Conservation (phyloP, 1,284 basidiomycete species). For the Hypsizygus ulmarius region DNA sequence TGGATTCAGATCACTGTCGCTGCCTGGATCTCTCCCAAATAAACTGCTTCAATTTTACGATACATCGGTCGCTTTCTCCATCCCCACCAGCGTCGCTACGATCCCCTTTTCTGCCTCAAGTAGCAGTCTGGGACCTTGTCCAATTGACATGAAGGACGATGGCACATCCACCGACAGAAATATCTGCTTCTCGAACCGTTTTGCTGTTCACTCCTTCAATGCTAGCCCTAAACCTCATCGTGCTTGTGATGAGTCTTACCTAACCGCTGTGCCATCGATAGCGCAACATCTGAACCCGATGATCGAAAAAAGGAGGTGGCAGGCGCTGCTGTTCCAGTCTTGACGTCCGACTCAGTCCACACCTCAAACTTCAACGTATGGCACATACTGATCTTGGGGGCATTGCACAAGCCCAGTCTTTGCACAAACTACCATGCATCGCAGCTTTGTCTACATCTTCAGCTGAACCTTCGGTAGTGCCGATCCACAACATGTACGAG, state of each 20-base stretch:
- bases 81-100: constrained; percentile 44
- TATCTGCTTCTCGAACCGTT: constrained; percentile 61
- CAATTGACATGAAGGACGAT: constrained; percentile 39
- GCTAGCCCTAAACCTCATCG: constrained; percentile 12
- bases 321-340: constrained; percentile 43
- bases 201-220: constrained; percentile 41
- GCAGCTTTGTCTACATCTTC: constrained; percentile 51
- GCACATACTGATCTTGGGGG: constrained; percentile 42
- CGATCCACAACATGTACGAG: constrained; percentile 84
- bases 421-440: constrained; percentile 55
- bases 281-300: constrained; percentile 60
- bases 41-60: no score
- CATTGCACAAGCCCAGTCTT: constrained; percentile 87
- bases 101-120: constrained; percentile 59
- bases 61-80: constrained; percentile 27
- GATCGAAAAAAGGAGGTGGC: constrained; percentile 70
- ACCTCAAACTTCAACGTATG: constrained; percentile 10
- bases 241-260: constrained; percentile 46
- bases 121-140: constrained; percentile 45
- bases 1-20: no score
- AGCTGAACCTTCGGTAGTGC: constrained; percentile 48
- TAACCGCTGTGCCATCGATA: constrained; percentile 75
- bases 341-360: constrained; percentile 13
- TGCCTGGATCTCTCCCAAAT: background rate
- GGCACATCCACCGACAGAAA: constrained; percentile 70